Evolutionary conservation across 2,329 filamentous ascomycete genomes (phyloP).

Genomic region (Penicillium sp.): DNA sequence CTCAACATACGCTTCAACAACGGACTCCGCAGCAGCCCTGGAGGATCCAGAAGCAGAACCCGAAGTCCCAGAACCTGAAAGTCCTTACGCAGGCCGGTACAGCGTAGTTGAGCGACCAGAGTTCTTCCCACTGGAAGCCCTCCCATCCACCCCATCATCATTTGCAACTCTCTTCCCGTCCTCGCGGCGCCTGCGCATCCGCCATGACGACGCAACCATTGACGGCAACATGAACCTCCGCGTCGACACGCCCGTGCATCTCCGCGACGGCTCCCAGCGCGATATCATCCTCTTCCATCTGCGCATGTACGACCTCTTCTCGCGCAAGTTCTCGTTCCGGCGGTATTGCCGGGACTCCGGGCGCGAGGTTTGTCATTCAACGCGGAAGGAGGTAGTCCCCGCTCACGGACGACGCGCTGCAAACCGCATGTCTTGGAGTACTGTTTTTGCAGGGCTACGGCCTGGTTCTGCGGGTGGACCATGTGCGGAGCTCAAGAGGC

Average conservation of each 20-base stretch:
- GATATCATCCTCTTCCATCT: conserved; percentile 84
- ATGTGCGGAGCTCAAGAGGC: conserved; percentile 48
- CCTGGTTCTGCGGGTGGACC: conserved; percentile 53
- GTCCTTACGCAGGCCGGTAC: conserved; percentile 36
- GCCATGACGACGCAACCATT: conserved; percentile 82
- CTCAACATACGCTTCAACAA: conserved; percentile 76
- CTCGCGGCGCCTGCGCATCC: conserved; percentile 71
- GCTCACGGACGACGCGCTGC: conserved; percentile 51
- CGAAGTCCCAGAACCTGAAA: conserved; percentile 21
- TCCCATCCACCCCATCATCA: conserved; percentile 73
- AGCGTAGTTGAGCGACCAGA: conserved; percentile 53
- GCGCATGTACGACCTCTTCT: conserved; percentile 85
- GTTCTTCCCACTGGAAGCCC: conserved; percentile 60
- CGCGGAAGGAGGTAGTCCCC: conserved; percentile 60
- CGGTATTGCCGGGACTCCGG: conserved; percentile 91
- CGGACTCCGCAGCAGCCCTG: conserved; percentile 58
- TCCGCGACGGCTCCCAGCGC: conserved; percentile 55
- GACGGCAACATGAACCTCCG: conserved; percentile 97
- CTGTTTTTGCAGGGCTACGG: conserved; percentile 54
- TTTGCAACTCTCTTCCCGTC: conserved; percentile 87
- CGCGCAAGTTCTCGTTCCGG: conserved; percentile 82
- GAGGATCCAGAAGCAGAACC: conserved; percentile 36
- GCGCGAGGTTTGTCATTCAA: conserved; percentile 83
- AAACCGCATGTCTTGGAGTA: conserved; percentile 58
- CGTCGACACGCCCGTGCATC: conserved; percentile 69